phyloP scores from a whole-genome alignment of 768 basidiomycete species.

The Tulasnella sp. region DNA sequence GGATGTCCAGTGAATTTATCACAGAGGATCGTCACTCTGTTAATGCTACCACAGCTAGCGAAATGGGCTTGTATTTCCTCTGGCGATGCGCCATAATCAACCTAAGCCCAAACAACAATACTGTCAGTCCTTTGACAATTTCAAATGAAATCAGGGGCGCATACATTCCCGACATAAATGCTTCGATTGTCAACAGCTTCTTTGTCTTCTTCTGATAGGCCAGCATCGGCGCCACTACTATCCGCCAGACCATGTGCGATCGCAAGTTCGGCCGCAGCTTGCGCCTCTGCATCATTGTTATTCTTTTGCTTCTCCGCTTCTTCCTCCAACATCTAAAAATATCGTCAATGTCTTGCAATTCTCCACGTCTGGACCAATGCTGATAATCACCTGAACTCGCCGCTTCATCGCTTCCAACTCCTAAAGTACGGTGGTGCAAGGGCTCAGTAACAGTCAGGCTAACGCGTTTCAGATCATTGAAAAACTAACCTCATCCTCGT shows the following conservation, averaged over 20 bases:
- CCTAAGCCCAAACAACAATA: slow-evolving; percentile 35
- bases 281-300: slow-evolving; percentile 15
- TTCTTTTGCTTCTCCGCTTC: slow-evolving; percentile 1
- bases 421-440: not conserved
- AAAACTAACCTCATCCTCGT: no score
- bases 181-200: slow-evolving; percentile 70
- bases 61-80: slow-evolving; percentile 98
- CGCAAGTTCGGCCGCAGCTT: slow-evolving; percentile 5
- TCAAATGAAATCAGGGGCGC: not conserved
- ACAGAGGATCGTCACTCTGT: slow-evolving; percentile 96
- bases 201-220: slow-evolving; percentile 65
- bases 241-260: not conserved
- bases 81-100: slow-evolving; percentile 93
- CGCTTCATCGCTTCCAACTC: slow-evolving; percentile 13
- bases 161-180: slow-evolving; percentile 90
- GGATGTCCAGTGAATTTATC: slow-evolving; percentile 99
- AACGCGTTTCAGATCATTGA: no score
- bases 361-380: not conserved
- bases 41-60: slow-evolving; percentile 94
- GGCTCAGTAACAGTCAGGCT: no score
- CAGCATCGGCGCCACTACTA: slow-evolving; percentile 2
- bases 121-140: not conserved
- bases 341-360: not conserved
- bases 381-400: slow-evolving; percentile 1
- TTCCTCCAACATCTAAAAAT: not conserved